Evolutionary conservation across 2,329 filamentous ascomycete species (phyloP), one percentile per base, ranked within the genome.

Genomic region (Didymella sp.): DNA sequence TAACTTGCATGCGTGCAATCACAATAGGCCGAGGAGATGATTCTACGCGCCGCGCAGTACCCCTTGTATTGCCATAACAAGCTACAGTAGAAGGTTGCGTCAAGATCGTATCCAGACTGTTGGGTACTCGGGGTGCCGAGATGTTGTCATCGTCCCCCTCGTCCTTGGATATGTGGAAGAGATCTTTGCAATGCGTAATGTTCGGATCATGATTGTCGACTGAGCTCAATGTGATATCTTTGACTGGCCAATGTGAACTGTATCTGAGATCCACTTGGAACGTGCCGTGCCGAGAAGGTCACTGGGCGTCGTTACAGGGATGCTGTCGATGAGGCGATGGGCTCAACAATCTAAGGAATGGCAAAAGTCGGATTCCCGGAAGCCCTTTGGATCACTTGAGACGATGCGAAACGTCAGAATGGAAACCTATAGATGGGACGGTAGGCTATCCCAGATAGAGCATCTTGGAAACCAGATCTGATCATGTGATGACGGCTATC

Each of bases 281-380:
- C 11, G 8, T 6, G 11, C 5, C 21, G 38, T 41, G 43, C 27
- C 6, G 8, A 33, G 17, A 33, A n/a, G 28, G 17, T 22, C 9
- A 49, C 13, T 31, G 45, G 6, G 21, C 12, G 13, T 25, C 30
- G 15, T 30, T 25, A 30, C 17, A 51, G 50, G 43, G 37, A 47
- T 49, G 17, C 25, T 25, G 24, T 37, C 40, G 15, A 8, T 51
- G 28, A 25, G 25, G 35, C 19, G 22, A 27, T 19, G 31, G 43
- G 28, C 28, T 6, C 43, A 21, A 38, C 31, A 44, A 43, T 33
- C 19, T 45, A 40, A 51, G 54, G 48, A 52, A 57, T 52, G 54
- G 54, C 48, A 9, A 49, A 24, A 17, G 13, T 27, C 12, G 43
- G 35, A 48, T 57, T 49, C 49, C 46, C 38, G 24, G 4, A 25